Evolutionary conservation across 2,329 filamentous ascomycete genomes (phyloP).

Genomic region (Pestalotiopsis sp.): DNA sequence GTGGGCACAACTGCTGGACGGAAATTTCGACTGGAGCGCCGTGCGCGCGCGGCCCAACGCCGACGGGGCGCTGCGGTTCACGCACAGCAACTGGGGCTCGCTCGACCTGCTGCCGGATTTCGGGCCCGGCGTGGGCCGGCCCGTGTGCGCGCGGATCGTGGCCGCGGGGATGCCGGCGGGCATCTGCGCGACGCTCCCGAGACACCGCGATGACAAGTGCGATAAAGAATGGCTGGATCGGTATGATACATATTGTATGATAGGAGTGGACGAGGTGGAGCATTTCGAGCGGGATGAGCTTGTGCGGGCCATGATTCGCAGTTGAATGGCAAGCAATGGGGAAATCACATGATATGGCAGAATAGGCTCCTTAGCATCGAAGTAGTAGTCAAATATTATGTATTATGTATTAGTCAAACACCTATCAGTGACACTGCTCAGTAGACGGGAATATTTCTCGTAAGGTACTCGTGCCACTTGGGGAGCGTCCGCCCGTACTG

Average conservation of each 20-base stretch:
- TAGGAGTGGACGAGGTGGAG: background rate
- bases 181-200: background rate
- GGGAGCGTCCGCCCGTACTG: constrained; percentile 52
- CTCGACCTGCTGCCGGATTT: background rate
- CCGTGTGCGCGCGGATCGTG: background rate
- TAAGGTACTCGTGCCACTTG: constrained; percentile 54
- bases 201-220: background rate
- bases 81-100: background rate
- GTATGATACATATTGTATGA: background rate
- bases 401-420: background rate
- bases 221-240: background rate
- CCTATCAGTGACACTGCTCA: background rate
- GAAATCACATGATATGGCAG: background rate
- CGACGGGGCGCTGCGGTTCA: constrained; percentile 17
- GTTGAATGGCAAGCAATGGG: background rate
- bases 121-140: background rate
- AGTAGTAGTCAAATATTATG: background rate
- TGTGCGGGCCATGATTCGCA: background rate
- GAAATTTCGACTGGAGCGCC: background rate
- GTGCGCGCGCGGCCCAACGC: background rate
- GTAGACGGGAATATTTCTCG: constrained; percentile 45
- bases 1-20: background rate
- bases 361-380: background rate
- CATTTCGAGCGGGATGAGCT: background rate
- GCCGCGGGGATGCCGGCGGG: background rate